Percentiles rank a stretch among this genome's conserved stretches.
Conservation (phyloP, 345 rosid genomes). For the Corchorus capsularis region DNA sequence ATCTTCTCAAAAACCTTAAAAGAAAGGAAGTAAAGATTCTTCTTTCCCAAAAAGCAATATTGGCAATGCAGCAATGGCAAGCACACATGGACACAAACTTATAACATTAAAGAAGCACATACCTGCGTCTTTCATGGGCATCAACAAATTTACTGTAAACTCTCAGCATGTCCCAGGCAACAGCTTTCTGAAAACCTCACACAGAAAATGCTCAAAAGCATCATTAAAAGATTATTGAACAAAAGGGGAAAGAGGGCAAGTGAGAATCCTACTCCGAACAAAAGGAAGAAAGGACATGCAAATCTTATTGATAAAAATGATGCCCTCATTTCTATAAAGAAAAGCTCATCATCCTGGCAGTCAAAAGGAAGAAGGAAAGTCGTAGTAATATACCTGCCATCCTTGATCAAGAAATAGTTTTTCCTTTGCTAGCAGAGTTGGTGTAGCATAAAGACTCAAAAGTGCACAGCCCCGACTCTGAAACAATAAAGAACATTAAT, state of each 20-base stretch:
- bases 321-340: neutral
- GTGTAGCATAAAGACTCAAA: constrained; percentile 78
- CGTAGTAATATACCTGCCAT: constrained; percentile 92
- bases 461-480: constrained; percentile 98
- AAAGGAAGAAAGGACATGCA: too few species aligned
- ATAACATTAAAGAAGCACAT: constrained; percentile 26
- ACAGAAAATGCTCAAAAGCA: constrained; percentile 8
- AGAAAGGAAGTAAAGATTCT: constrained; percentile 29
- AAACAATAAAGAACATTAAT: constrained; percentile 22
- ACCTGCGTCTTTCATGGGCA: constrained; percentile 84
- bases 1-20: constrained; percentile 27
- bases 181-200: constrained; percentile 58
- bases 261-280: constrained; percentile 1
- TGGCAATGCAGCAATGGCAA: constrained; percentile 18
- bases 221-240: neutral
- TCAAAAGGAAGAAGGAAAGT: constrained; percentile 7
- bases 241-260: neutral
- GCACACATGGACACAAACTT: neutral
- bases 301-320: neutral
- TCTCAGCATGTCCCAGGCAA: constrained; percentile 96
- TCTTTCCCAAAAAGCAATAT: constrained; percentile 26
- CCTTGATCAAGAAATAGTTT: constrained; percentile 81
- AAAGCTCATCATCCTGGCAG: constrained; percentile 10
- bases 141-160: constrained; percentile 83
- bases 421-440: constrained; percentile 85